phyloP scores from a whole-genome alignment of 345 rosid species.

The Murraya paniculata region DNA sequence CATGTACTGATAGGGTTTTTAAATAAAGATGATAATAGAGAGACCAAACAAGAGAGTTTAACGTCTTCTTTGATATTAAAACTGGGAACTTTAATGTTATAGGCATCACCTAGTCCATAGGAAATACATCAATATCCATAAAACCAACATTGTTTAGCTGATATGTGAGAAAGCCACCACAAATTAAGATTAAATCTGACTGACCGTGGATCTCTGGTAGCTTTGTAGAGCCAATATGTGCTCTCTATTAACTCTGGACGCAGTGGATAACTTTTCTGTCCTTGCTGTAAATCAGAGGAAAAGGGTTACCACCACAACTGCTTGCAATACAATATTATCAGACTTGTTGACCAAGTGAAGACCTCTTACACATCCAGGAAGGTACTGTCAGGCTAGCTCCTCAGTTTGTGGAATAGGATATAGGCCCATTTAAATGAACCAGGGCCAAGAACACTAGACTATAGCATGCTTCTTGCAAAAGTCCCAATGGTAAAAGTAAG shows the following conservation, averaged over 20 bases:
- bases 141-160: neutral
- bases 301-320: conserved; percentile 15
- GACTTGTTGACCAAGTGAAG: neutral
- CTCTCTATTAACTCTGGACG: conserved; percentile 98
- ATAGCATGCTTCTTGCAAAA: neutral
- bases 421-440: neutral
- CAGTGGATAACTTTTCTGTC: conserved; percentile 93
- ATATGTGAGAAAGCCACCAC: neutral
- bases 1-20: neutral
- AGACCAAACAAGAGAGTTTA: neutral
- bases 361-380: conserved; percentile 7
- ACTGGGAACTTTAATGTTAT: neutral
- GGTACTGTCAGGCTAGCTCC: neutral
- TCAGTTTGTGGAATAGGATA: neutral
- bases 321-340: neutral
- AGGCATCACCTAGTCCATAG: neutral
- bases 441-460: neutral
- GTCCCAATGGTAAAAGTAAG: neutral
- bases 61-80: neutral
- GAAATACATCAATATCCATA: neutral
- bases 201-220: conserved; percentile 90
- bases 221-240: conserved; percentile 98
- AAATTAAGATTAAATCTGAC: conserved; percentile 9
- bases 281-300: conserved; percentile 53
- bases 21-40: neutral